phyloP scores from a whole-genome alignment of 306 rosid species.

The Corylus heterophylla region DNA sequence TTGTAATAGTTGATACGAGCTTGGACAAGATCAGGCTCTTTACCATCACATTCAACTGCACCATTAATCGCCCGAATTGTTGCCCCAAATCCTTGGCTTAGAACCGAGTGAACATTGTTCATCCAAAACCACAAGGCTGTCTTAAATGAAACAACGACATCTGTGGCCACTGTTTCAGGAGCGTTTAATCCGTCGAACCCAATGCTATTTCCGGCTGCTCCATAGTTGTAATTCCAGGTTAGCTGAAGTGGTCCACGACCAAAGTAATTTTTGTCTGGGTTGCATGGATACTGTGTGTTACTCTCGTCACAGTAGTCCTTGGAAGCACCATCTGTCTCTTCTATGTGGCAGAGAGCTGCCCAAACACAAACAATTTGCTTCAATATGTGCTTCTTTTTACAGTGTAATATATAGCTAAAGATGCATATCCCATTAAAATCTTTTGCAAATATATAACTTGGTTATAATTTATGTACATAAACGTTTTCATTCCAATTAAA shows the following conservation, averaged over 20 bases:
- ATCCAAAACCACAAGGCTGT: conserved; percentile 90
- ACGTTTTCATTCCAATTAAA: too few relatives aligned
- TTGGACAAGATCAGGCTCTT: conserved; percentile 43
- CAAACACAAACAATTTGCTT: too few relatives aligned
- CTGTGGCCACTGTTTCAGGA: conserved; percentile 68
- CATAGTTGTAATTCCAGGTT: conserved; percentile 89
- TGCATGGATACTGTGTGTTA: conserved; percentile 62
- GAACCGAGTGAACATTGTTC: conserved; percentile 52
- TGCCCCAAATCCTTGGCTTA: conserved; percentile 71
- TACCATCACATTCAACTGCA: conserved; percentile 65
- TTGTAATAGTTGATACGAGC: conserved; percentile 50
- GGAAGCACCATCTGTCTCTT: conserved; percentile 76
- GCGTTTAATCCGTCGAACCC: conserved; percentile 62
- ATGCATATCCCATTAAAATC: too few relatives aligned
- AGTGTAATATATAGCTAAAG: too few relatives aligned
- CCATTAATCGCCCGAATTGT: conserved; percentile 89
- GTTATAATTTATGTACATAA: too few relatives aligned
- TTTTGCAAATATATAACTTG: too few relatives aligned
- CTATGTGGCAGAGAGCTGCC: conserved; percentile 78
- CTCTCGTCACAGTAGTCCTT: conserved; percentile 71
- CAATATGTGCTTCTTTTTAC: too few relatives aligned
- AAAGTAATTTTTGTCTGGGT: conserved; percentile 57
- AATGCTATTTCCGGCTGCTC: conserved; percentile 58
- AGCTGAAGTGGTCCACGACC: conserved; percentile 89
- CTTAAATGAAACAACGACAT: conserved; percentile 59